These are phyloP conservation scores for Lindgomyces ingoldianus DNA, from an alignment of 495 filamentous ascomycete genomes.

Conservation along the genomic window DNA sequence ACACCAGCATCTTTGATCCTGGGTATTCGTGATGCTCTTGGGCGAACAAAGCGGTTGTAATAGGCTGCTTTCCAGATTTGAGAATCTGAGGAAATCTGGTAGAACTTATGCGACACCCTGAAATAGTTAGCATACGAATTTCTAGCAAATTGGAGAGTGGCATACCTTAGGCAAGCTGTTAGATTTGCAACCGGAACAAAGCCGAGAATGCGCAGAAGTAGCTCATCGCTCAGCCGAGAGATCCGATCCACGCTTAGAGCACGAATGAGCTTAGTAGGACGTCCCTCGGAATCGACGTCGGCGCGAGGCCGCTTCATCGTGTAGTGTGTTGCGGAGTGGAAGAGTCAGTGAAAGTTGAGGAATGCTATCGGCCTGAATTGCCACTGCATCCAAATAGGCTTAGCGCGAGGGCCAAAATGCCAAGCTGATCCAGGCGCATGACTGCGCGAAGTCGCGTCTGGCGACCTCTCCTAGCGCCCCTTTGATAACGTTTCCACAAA, in stretches of 20 bases:
- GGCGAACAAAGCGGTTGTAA: constrained; percentile 85
- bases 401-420: constrained; percentile 3
- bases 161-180: constrained; percentile 65
- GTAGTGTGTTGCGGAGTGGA: neutral
- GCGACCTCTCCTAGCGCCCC: too few species aligned
- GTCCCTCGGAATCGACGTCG: constrained; percentile 17
- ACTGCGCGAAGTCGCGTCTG: constrained; percentile 13
- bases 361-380: neutral
- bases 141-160: neutral
- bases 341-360: neutral
- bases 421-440: constrained; percentile 11
- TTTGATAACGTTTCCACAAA: too few species aligned
- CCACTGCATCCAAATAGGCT: constrained; percentile 1
- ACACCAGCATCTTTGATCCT: constrained; percentile 56
- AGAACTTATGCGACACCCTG: constrained; percentile 76
- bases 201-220: constrained; percentile 81
- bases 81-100: constrained; percentile 73
- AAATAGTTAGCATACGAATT: constrained; percentile 21
- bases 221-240: constrained; percentile 78
- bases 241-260: constrained; percentile 48
- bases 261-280: constrained; percentile 36
- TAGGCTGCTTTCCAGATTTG: constrained; percentile 91
- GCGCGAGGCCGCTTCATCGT: constrained; percentile 23
- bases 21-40: constrained; percentile 75
- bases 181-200: constrained; percentile 70